Evolutionary conservation across 2,329 filamentous ascomycete genomes (phyloP).

Genomic region (Ceratocystis diversiconidia): DNA sequence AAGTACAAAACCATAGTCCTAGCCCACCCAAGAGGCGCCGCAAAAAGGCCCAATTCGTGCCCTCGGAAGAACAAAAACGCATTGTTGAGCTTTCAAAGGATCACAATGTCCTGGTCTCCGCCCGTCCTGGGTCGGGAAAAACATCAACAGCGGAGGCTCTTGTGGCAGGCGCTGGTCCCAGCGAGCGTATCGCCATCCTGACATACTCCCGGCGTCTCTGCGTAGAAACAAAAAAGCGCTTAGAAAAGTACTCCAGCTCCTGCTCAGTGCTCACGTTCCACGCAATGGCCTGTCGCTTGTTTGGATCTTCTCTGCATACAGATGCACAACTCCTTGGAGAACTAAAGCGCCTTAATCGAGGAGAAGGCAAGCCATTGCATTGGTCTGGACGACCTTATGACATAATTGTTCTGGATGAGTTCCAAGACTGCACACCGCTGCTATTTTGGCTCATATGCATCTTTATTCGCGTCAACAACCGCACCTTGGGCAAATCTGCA

Average conservation of each 20-base stretch:
- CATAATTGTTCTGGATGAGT: constrained; percentile 25
- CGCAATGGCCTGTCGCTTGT: constrained; percentile 21
- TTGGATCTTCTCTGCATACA: constrained; percentile 18
- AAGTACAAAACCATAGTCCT: background rate
- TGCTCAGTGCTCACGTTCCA: constrained; percentile 23
- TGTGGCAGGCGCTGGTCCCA: constrained; percentile 20
- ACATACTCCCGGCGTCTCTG: constrained; percentile 24
- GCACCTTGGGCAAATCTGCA: constrained; percentile 16
- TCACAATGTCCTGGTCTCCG: constrained; percentile 25
- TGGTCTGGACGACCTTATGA: constrained; percentile 23
- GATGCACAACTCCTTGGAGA: constrained; percentile 19
- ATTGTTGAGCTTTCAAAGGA: constrained; percentile 21
- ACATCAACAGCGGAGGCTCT: constrained; percentile 25
- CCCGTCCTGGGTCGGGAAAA: constrained; percentile 25
- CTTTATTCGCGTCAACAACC: constrained; percentile 22
- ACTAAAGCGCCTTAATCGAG: constrained; percentile 9
- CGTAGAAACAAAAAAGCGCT: constrained; percentile 21
- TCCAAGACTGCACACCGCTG: constrained; percentile 24
- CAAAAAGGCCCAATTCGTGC: constrained; percentile 1
- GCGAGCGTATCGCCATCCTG: constrained; percentile 20
- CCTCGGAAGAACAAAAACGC: constrained; percentile 22
- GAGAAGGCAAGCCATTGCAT: constrained; percentile 17
- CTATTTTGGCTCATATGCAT: constrained; percentile 22
- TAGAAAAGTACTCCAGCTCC: constrained; percentile 18
- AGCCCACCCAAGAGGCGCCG: background rate